phyloP scores from a whole-genome alignment of 2,329 filamentous ascomycete species.

The Colletotrichum cordylinicola region DNA sequence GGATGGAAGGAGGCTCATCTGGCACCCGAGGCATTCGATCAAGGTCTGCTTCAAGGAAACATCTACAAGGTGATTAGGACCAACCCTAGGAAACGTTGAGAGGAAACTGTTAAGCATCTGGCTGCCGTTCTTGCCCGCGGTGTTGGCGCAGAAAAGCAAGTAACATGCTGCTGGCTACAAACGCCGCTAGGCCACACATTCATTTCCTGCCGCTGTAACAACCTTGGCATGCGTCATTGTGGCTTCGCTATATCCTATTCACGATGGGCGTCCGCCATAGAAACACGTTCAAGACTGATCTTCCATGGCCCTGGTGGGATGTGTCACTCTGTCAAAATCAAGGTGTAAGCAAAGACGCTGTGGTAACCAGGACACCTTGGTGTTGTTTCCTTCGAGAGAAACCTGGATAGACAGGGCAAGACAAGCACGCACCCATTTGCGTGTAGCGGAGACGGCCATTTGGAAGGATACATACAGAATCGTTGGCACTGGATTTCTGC shows the following conservation, averaged over 20 bases:
- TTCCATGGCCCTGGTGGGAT: not conserved
- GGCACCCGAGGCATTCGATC: not conserved
- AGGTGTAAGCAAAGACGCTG: not conserved
- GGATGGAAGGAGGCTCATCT: not conserved
- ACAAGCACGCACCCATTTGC: not conserved
- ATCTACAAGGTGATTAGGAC: not conserved
- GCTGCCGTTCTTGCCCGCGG: not conserved
- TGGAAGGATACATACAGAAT: not conserved
- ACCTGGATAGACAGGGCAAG: not conserved
- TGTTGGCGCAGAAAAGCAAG: not conserved
- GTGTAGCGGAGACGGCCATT: not conserved
- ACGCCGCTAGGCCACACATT: not conserved
- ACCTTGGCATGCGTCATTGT: not conserved
- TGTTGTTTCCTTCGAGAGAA: not conserved
- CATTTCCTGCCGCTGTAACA: not conserved
- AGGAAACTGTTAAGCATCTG: not conserved
- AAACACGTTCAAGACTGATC: not conserved
- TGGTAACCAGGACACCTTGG: not conserved
- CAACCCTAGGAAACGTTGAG: not conserved
- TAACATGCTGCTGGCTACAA: not conserved
- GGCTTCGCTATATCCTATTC: not conserved
- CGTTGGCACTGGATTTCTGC: not conserved
- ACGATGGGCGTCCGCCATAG: not conserved
- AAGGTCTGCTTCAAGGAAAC: not conserved
- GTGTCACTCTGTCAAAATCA: not conserved